Evolutionary conservation across 1,284 basidiomycete species (phyloP).

Genomic region (Ustilago curta): DNA sequence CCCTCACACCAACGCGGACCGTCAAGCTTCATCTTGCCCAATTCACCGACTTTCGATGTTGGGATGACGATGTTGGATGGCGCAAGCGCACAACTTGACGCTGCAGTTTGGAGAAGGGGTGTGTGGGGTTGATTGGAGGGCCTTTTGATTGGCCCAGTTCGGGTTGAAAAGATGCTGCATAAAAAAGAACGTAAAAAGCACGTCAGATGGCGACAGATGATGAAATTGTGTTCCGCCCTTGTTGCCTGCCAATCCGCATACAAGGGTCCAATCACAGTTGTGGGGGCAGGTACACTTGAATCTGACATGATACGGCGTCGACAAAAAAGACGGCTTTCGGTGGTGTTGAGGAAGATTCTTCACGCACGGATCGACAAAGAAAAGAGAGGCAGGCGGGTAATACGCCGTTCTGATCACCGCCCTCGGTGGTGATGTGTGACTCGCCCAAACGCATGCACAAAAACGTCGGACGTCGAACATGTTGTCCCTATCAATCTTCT

Average conservation of each 20-base stretch:
- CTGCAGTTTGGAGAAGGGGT: neutral
- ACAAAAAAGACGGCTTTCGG: neutral
- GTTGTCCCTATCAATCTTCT: too few species aligned
- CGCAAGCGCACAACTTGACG: neutral
- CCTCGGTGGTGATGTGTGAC: too few species aligned
- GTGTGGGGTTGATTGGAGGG: slow-evolving; percentile 10
- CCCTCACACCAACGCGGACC: neutral
- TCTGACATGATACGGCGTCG: neutral
- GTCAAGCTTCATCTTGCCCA: too few species aligned
- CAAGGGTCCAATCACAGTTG: slow-evolving; percentile 16
- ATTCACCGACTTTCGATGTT: neutral
- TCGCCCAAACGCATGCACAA: slow-evolving; percentile 1
- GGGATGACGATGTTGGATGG: slow-evolving; percentile 4
- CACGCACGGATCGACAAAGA: too few species aligned
- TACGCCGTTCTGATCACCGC: too few species aligned
- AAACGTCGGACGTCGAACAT: too few species aligned
- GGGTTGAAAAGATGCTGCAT: neutral
- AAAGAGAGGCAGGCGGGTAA: too few species aligned
- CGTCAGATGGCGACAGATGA: slow-evolving; percentile 36
- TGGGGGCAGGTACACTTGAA: too few species aligned
- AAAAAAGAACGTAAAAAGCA: slow-evolving; percentile 12
- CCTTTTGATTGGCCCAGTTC: slow-evolving; percentile 21
- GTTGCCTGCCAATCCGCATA: too few species aligned
- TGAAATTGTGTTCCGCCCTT: slow-evolving; percentile 24
- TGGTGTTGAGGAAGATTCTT: too few species aligned